These are phyloP conservation scores for Neofusicoccum cordaticola DNA, from an alignment of 2,329 filamentous ascomycete genomes.

Conservation along the genomic window DNA sequence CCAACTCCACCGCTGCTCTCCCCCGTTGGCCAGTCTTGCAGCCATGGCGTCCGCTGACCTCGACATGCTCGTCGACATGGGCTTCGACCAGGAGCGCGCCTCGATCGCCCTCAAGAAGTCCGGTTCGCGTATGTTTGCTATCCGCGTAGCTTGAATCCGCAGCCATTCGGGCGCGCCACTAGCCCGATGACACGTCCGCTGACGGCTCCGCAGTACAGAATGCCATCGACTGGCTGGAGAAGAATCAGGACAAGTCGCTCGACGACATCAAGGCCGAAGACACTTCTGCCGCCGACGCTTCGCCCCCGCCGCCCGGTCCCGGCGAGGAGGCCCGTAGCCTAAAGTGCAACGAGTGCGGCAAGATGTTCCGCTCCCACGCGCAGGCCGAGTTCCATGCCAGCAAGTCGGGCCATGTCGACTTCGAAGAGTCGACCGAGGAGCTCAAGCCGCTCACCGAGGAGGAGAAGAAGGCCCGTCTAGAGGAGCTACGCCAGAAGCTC, in stretches of 20 bases:
- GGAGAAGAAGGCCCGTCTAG: constrained; percentile 78
- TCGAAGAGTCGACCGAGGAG: constrained; percentile 89
- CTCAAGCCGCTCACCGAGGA: constrained; percentile 87
- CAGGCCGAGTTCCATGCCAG: constrained; percentile 87
- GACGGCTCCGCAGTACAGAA: constrained; percentile 63
- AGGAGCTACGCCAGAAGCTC: constrained; percentile 69
- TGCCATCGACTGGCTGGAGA: constrained; percentile 91
- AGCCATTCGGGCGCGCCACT: background rate
- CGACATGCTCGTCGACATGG: constrained; percentile 63
- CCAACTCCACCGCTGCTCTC: background rate
- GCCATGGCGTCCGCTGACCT: constrained; percentile 52
- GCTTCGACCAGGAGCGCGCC: constrained; percentile 79
- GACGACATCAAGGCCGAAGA: constrained; percentile 68
- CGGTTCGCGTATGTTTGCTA: constrained; percentile 64
- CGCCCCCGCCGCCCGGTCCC: constrained; percentile 65
- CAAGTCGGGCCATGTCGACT: constrained; percentile 67
- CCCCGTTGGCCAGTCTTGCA: background rate
- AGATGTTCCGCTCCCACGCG: constrained; percentile 77
- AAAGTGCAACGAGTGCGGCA: constrained; percentile 91
- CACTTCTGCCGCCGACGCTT: constrained; percentile 42
- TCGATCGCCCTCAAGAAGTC: constrained; percentile 81
- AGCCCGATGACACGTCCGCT: constrained; percentile 7
- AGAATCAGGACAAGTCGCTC: constrained; percentile 81
- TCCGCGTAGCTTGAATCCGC: background rate
- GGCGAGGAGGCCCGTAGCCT: constrained; percentile 75